Evolutionary conservation across 805 yeast genomes (phyloP), one percentile per base, ranked within the genome.

Genomic region (Candida endomychidarum): DNA sequence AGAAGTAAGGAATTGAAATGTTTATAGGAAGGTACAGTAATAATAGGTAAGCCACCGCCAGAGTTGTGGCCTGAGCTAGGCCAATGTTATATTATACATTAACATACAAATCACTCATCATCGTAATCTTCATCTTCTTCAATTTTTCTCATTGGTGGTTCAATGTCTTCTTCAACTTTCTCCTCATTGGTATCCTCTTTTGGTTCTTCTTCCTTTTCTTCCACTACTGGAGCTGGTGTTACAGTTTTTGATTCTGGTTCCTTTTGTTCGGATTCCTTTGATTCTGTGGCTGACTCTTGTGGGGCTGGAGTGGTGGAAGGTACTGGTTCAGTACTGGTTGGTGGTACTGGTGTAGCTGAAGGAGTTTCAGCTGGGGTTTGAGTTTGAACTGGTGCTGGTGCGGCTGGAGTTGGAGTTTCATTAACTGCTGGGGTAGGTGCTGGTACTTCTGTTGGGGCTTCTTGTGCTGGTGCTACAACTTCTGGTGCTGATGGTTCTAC

Each of bases 51-150:
- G n/a, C n/a, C n/a, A n/a, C n/a, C n/a, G n/a, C n/a, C n/a, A n/a
- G n/a, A n/a, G n/a, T n/a, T n/a, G n/a, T n/a, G n/a, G n/a, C n/a
- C n/a, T n/a, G n/a, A n/a, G n/a, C n/a, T n/a, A n/a, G n/a, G n/a
- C n/a, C n/a, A n/a, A n/a, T n/a, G n/a, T 11, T 18, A 18, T 32
- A 32, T 32, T 32, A 14, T 32, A 32, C 35, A 32, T 32, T 32
- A 19, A 31, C 20, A 25, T 18, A 23, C 5, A 19, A 22, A 19
- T 17, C 50, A 60, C 38, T 69, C 72, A 37, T 69, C 75, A 43
- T 69, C 75, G 49, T 70, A 70, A 48, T 70, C 60, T 49, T 69
- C 75, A 43, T 70, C 75, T 47, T 70, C 75, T 28, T 69, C 72
- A 19, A 70, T 69, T 35, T 62, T 63, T 44, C 75, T 57, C 63